A percentile compares a stretch with the other conserved stretches of the same genome.
These are phyloP conservation scores for Aspergillus baeticus DNA, from an alignment of 495 filamentous ascomycete species.

Conservation along the genomic window DNA sequence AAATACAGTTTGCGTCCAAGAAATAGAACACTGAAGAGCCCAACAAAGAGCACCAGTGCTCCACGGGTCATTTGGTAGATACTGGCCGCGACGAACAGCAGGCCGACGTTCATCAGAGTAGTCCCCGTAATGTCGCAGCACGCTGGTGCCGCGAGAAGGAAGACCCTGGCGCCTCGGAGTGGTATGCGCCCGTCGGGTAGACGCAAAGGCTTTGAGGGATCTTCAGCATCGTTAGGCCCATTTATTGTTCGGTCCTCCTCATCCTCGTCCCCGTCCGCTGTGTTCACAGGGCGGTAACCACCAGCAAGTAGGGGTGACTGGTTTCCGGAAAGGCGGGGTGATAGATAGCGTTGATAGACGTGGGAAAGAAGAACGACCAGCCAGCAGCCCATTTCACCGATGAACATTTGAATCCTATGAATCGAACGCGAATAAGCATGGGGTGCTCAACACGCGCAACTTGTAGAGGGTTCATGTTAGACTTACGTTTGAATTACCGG, in stretches of 20 bases:
- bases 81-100: slow-evolving; percentile 88
- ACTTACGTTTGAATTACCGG: slow-evolving; percentile 88
- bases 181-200: slow-evolving; percentile 48
- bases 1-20: slow-evolving; percentile 70
- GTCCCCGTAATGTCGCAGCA: slow-evolving; percentile 93
- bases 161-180: slow-evolving; percentile 69
- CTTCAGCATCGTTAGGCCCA: slow-evolving; percentile 31
- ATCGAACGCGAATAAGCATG: slow-evolving; percentile 14
- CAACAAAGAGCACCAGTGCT: slow-evolving; percentile 91
- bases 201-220: slow-evolving; percentile 50
- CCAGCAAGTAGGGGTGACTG: slow-evolving; percentile 46
- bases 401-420: slow-evolving; percentile 77
- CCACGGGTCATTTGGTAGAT: slow-evolving; percentile 99
- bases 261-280: slow-evolving; percentile 46
- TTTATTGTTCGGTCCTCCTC: slow-evolving; percentile 40
- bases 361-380: slow-evolving; percentile 69
- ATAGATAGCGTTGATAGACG: slow-evolving; percentile 58
- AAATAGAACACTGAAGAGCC: slow-evolving; percentile 91
- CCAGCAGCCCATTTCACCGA: slow-evolving; percentile 92
- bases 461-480: background rate
- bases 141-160: slow-evolving; percentile 79
- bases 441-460: background rate
- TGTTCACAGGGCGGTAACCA: slow-evolving; percentile 64
- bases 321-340: slow-evolving; percentile 31
- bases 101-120: slow-evolving; percentile 93